Base-by-base conservation (phyloP, 2,329 filamentous ascomycete genomes). In the Corynespora cassiicola region DNA sequence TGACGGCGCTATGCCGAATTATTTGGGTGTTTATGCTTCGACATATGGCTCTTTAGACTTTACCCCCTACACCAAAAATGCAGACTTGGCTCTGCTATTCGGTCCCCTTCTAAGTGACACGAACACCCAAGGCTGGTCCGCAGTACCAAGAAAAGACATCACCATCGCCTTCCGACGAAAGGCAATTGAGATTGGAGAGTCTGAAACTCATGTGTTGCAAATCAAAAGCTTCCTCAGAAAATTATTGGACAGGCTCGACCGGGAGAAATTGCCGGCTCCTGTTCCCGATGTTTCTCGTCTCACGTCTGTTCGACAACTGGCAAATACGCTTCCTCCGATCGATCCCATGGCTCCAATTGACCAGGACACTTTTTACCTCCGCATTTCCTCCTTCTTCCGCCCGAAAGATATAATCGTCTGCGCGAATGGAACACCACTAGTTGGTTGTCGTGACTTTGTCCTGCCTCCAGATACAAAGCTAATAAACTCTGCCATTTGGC, bases 401-500 rank as follows among this genome's bases (percentile, higher is more conserved):
- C 64, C 73, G 1, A 74, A 75, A 4, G 81, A 84, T 50, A 76
- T 83, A 26, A 52, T 84, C 17, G 66, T 84, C 24, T 74, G 74
- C 5, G 80, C 82, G 55, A 82, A 79, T 0, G 81, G 80, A 7
- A 85, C 80, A 3, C 69, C 79, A 1, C 15, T 38, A 8, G 31
- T 47, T 17, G 50, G 48, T 17, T 29, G 36, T 12, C 45, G 48
- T 7, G 42, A 46, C 19, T 42, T 52, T 14, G 23, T 44, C 12
- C 35, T 52, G n/a, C 45, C 48, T n/a, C 36, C 35, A 6, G 22
- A 78, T 22, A 67, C 72, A 2, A 68, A 66, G 3, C 65, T 76
- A 16, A 75, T 84, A 45, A 73, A 71, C 6, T 75, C 73, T 6
- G 74, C 76, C 0, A 81, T 79, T 19, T 84, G 79, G 77, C 70